Evolutionary conservation across 2,329 filamentous ascomycete genomes (phyloP).

Genomic region (Fusarium miscanthi): DNA sequence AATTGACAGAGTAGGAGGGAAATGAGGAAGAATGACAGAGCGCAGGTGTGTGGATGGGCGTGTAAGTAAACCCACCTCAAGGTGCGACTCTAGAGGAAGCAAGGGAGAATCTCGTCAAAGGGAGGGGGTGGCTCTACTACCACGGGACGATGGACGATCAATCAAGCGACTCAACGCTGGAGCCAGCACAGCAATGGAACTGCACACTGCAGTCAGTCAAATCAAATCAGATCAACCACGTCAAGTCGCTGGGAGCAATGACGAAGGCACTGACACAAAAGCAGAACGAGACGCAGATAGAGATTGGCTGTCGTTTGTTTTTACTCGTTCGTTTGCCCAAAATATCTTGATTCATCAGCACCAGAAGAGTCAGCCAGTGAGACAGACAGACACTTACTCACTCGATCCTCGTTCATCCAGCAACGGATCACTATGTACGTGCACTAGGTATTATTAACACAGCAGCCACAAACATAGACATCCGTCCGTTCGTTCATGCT

Average conservation of each 20-base stretch:
- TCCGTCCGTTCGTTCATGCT: slow-evolving; percentile 3
- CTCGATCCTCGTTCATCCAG: slow-evolving; percentile 30
- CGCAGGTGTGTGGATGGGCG: slow-evolving; percentile 32
- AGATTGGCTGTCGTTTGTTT: slow-evolving; percentile 14
- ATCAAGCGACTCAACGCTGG: slow-evolving; percentile 39
- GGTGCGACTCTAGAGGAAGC: slow-evolving; percentile 34
- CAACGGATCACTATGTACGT: slow-evolving; percentile 12
- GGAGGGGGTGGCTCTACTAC: slow-evolving; percentile 20
- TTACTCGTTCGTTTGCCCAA: slow-evolving; percentile 14
- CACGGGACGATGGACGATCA: slow-evolving; percentile 34
- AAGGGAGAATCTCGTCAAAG: slow-evolving; percentile 19
- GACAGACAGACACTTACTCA: neutral
- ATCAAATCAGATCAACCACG: slow-evolving; percentile 34
- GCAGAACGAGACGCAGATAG: slow-evolving; percentile 30
- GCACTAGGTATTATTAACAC: slow-evolving; percentile 1
- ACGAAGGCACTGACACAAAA: slow-evolving; percentile 37
- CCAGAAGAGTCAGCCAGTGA: slow-evolving; percentile 1
- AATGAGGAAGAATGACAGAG: slow-evolving; percentile 5
- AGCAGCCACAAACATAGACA: slow-evolving; percentile 26
- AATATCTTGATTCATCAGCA: slow-evolving; percentile 33
- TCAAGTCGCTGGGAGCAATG: slow-evolving; percentile 34
- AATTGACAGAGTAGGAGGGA: slow-evolving; percentile 1
- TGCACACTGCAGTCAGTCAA: slow-evolving; percentile 28
- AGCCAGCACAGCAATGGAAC: slow-evolving; percentile 38
- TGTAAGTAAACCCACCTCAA: slow-evolving; percentile 18